These are phyloP conservation scores for Inga laurina DNA, from an alignment of 306 rosid genomes.

Conservation along the genomic window DNA sequence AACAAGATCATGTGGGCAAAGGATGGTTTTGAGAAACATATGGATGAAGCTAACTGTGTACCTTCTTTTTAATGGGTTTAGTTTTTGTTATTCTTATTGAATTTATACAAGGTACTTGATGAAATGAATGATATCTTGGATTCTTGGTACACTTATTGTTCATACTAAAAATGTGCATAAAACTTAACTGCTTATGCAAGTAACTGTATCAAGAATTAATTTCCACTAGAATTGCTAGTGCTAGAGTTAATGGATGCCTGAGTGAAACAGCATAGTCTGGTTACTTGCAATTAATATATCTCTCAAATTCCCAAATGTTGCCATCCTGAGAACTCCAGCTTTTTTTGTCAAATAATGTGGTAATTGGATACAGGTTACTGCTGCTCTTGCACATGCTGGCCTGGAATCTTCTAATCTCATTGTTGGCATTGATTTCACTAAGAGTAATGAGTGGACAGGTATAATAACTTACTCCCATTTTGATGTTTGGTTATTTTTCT, in stretches of 20 bases:
- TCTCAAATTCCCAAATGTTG: not conserved
- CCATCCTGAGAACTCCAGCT: not conserved
- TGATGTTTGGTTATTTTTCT: slow-evolving; percentile 28
- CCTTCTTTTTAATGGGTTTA: not conserved
- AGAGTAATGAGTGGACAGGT: slow-evolving; percentile 99
- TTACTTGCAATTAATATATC: not conserved
- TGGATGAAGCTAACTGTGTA: not conserved
- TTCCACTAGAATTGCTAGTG: not conserved
- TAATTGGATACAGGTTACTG: slow-evolving; percentile 61
- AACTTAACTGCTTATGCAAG: not conserved
- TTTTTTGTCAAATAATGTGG: slow-evolving; percentile 35
- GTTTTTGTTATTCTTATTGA: not conserved
- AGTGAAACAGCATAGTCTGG: not conserved
- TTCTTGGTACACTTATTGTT: not conserved
- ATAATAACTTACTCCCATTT: slow-evolving; percentile 17
- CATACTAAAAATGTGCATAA: not conserved
- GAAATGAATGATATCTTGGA: not conserved
- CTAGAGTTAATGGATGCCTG: slow-evolving; percentile 6
- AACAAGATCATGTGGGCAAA: not conserved
- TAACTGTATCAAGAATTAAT: not conserved
- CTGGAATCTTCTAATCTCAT: slow-evolving; percentile 91
- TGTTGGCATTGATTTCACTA: slow-evolving; percentile 93
- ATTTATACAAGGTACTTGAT: not conserved
- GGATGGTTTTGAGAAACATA: slow-evolving; percentile 4
- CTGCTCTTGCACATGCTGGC: slow-evolving; percentile 85